Evolutionary conservation across 371 early-diverging fungal genomes (phyloP).

Genomic region (Batkoa obscura): DNA sequence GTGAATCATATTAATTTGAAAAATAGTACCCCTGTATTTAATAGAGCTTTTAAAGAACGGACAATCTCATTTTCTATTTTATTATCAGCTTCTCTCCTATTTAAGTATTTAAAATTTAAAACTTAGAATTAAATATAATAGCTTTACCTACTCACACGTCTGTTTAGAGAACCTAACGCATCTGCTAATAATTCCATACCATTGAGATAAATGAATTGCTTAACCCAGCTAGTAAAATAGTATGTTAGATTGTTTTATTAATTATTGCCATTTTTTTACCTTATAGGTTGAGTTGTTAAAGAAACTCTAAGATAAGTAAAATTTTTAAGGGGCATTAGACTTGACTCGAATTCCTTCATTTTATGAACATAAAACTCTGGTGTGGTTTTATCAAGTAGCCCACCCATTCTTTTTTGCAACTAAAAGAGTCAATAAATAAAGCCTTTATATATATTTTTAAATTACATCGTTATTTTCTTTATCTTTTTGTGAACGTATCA

Average conservation of each 20-base stretch:
- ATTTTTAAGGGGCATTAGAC: slow-evolving; percentile 30
- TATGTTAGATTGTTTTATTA: neutral
- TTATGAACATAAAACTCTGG: slow-evolving; percentile 40
- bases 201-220: slow-evolving; percentile 45
- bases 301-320: slow-evolving; percentile 40
- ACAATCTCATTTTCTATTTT: slow-evolving; percentile 64
- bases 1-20: neutral
- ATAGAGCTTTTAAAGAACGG: slow-evolving; percentile 54
- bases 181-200: slow-evolving; percentile 45
- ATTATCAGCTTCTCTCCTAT: slow-evolving; percentile 42
- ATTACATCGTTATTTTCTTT: slow-evolving; percentile 4
- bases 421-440: neutral
- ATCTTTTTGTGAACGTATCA: slow-evolving; percentile 7
- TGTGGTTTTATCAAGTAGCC: slow-evolving; percentile 26
- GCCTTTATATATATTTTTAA: neutral
- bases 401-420: slow-evolving; percentile 5
- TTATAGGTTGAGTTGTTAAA: slow-evolving; percentile 50
- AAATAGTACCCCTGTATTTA: slow-evolving; percentile 38
- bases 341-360: slow-evolving; percentile 31
- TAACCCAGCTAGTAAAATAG: slow-evolving; percentile 16
- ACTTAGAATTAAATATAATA: neutral
- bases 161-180: slow-evolving; percentile 32
- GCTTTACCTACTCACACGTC: slow-evolving; percentile 20
- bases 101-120: no score
- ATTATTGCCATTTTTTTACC: no score